phyloP scores from a whole-genome alignment of 2,329 filamentous ascomycete species.

The Fusarium nelsonii region DNA sequence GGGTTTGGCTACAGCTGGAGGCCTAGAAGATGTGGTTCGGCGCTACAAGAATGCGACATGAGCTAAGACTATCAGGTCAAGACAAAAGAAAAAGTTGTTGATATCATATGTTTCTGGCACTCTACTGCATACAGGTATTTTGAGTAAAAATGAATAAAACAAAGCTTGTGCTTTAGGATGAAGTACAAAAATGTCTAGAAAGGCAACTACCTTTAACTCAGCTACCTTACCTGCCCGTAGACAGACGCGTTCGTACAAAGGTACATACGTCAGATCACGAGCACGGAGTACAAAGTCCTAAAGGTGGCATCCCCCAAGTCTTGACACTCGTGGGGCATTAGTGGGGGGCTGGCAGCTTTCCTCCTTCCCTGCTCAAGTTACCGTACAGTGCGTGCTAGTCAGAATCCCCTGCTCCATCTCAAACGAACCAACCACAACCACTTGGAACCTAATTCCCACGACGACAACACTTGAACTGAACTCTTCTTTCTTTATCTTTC shows the following conservation, averaged over 20 bases:
- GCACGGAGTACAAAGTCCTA: constrained; percentile 37
- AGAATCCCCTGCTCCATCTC: constrained; percentile 32
- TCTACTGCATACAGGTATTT: neutral
- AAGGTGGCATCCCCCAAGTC: constrained; percentile 15
- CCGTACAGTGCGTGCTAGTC: constrained; percentile 34
- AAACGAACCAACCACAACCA: constrained; percentile 40
- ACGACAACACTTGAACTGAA: constrained; percentile 19
- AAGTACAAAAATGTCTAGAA: constrained; percentile 11
- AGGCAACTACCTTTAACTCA: neutral
- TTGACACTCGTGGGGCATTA: constrained; percentile 35
- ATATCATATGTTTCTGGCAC: neutral
- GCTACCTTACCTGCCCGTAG: neutral
- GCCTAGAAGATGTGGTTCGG: neutral
- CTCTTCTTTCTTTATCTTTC: constrained; percentile 3
- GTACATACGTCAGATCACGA: constrained; percentile 30
- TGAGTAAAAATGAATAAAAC: neutral
- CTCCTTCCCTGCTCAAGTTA: constrained; percentile 32
- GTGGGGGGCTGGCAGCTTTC: constrained; percentile 31
- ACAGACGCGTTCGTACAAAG: constrained; percentile 12
- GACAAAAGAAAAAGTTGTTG: neutral
- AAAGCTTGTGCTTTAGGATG: neutral
- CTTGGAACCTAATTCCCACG: constrained; percentile 35
- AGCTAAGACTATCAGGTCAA: neutral
- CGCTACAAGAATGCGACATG: neutral
- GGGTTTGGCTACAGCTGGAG: neutral